Evolutionary conservation across 495 filamentous ascomycete genomes (phyloP).

Genomic region (Clohesyomyces aquaticus): DNA sequence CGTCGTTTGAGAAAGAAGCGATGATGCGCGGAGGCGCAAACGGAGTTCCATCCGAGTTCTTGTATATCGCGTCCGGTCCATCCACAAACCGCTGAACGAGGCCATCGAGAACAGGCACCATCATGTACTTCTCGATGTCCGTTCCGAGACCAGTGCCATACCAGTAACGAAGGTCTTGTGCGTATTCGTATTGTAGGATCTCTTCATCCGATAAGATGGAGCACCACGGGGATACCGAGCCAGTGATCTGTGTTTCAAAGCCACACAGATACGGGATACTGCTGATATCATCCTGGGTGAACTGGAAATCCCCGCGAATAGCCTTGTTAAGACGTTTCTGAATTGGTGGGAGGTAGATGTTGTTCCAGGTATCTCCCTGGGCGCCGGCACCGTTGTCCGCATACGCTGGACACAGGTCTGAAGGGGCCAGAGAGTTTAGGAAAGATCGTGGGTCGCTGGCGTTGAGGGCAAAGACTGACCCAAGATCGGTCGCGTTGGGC

Average conservation of each 20-base stretch:
- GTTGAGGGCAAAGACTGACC: constrained; percentile 58
- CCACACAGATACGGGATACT: constrained; percentile 64
- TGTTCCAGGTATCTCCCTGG: constrained; percentile 45
- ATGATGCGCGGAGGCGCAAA: constrained; percentile 52
- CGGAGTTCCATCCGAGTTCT: constrained; percentile 45
- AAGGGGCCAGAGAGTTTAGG: constrained; percentile 59
- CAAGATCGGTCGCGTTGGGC: constrained; percentile 51
- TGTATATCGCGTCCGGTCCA: constrained; percentile 52
- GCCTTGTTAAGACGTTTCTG: constrained; percentile 54
- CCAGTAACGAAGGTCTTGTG: constrained; percentile 63
- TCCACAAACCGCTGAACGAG: constrained; percentile 54
- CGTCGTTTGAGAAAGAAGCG: constrained; percentile 61
- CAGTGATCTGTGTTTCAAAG: constrained; percentile 63
- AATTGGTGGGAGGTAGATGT: constrained; percentile 57
- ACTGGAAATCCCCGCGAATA: constrained; percentile 55
- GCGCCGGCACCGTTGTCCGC: constrained; percentile 52
- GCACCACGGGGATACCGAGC: constrained; percentile 59
- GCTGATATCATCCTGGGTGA: constrained; percentile 54
- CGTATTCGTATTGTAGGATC: constrained; percentile 60
- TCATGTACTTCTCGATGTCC: constrained; percentile 44
- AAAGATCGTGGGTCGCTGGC: constrained; percentile 51
- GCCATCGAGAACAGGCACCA: constrained; percentile 57
- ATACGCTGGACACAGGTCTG: constrained; percentile 59
- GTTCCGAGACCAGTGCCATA: constrained; percentile 60
- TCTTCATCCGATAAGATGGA: constrained; percentile 57